A percentile compares a stretch with the other conserved stretches of the same genome.
Evolutionary conservation across 1,284 basidiomycete species (phyloP).

Genomic region (Naganishia liquefaciens): DNA sequence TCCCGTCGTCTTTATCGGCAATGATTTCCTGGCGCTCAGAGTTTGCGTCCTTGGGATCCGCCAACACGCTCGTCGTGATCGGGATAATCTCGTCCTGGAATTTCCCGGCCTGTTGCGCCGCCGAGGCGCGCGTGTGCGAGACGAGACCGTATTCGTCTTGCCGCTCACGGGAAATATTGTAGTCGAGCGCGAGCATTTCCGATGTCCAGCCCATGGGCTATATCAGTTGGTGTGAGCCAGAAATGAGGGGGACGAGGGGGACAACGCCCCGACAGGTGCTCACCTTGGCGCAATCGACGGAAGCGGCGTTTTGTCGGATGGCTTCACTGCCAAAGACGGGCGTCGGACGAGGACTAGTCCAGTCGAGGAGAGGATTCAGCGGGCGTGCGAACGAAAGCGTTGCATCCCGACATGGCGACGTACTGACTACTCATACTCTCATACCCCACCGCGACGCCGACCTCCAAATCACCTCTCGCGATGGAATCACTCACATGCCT

Average conservation of each 20-base stretch:
- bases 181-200: conserved; percentile 77
- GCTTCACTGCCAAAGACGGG: conserved; percentile 64
- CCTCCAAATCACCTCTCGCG: conserved; percentile 63
- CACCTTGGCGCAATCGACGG: conserved; percentile 75
- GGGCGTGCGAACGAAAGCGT: neutral
- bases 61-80: conserved; percentile 59
- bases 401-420: conserved; percentile 39
- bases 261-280: no score
- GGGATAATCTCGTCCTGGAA: conserved; percentile 80
- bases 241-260: neutral
- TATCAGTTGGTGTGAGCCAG: conserved; percentile 2
- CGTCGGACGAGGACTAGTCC: conserved; percentile 70
- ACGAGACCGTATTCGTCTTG: conserved; percentile 80
- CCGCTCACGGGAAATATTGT: conserved; percentile 69
- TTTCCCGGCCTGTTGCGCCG: conserved; percentile 63
- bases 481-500: conserved; percentile 77
- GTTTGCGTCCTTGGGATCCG: conserved; percentile 38
- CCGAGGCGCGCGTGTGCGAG: conserved; percentile 73
- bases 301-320: conserved; percentile 60
- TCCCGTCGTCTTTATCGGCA: conserved; percentile 76
- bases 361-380: conserved; percentile 25
- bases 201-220: conserved; percentile 90
- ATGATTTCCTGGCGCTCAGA: conserved; percentile 62
- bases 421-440: conserved; percentile 84
- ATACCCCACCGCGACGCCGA: conserved; percentile 76